Percentiles rank a stretch among this genome's conserved stretches.
phyloP scores from a whole-genome alignment of 495 filamentous ascomycete species.

The Aspergillus ostianus region DNA sequence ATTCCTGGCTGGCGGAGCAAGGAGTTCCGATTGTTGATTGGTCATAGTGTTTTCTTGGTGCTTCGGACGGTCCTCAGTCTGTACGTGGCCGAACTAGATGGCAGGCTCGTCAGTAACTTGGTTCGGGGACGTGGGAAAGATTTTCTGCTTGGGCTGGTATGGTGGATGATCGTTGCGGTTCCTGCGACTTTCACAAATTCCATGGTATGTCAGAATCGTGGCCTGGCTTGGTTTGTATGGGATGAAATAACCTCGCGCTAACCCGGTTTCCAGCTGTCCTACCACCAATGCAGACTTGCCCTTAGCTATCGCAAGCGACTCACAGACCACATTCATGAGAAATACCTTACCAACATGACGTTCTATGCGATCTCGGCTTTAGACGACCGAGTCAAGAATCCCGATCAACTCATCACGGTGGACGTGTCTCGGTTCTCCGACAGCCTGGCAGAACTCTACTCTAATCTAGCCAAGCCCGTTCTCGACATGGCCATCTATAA shows the following conservation, averaged over 20 bases:
- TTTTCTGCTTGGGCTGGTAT: slow-evolving; percentile 83
- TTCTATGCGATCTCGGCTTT: slow-evolving; percentile 95
- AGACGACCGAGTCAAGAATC: slow-evolving; percentile 97
- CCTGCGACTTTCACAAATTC: slow-evolving; percentile 98
- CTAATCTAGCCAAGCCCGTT: slow-evolving; percentile 92
- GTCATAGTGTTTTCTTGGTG: slow-evolving; percentile 86
- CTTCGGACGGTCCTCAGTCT: slow-evolving; percentile 86
- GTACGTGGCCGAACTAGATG: slow-evolving; percentile 95
- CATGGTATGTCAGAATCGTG: slow-evolving; percentile 64
- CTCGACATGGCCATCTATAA: slow-evolving; percentile 97
- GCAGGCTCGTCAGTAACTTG: slow-evolving; percentile 82
- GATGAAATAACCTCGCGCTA: not conserved
- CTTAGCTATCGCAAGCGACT: slow-evolving; percentile 88
- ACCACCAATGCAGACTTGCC: slow-evolving; percentile 93
- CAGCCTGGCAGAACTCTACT: slow-evolving; percentile 91
- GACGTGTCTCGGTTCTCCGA: slow-evolving; percentile 96
- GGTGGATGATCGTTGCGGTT: slow-evolving; percentile 99
- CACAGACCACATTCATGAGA: slow-evolving; percentile 87
- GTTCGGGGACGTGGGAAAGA: slow-evolving; percentile 89
- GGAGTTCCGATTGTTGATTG: slow-evolving; percentile 79
- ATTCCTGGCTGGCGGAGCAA: slow-evolving; percentile 87
- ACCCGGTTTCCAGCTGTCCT: slow-evolving; percentile 67
- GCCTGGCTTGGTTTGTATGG: not conserved
- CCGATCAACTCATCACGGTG: slow-evolving; percentile 94
- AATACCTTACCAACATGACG: slow-evolving; percentile 93